Evolutionary conservation across 768 basidiomycete genomes (phyloP).

Genomic region (Cystobasidium onofrii): DNA sequence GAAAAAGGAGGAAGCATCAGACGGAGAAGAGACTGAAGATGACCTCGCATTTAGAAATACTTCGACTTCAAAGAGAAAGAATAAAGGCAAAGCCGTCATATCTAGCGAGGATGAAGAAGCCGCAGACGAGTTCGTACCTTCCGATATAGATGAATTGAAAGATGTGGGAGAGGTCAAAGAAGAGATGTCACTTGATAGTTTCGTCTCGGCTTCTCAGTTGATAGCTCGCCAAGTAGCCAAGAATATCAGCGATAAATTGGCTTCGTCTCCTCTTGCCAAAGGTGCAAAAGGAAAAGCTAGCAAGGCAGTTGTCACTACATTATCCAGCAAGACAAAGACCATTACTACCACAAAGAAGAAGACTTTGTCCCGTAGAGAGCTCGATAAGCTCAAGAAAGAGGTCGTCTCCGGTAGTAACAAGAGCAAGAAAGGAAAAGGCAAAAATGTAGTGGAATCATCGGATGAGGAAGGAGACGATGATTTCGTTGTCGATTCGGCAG

Average conservation of each 20-base stretch:
- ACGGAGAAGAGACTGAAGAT: background rate
- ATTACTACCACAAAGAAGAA: background rate
- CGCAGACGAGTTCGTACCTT: background rate
- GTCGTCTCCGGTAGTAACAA: background rate
- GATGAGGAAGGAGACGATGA: conserved; percentile 11
- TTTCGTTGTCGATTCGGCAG: conserved; percentile 12
- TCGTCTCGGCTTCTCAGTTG: background rate
- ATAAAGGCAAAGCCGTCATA: background rate
- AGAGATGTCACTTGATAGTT: background rate
- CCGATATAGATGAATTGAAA: background rate
- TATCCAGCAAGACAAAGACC: background rate
- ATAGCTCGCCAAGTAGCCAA: background rate
- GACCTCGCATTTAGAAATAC: background rate
- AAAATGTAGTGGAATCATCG: background rate
- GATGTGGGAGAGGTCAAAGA: background rate
- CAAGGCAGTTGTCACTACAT: background rate
- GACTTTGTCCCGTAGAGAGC: background rate
- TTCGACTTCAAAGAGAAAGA: background rate
- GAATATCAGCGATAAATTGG: background rate
- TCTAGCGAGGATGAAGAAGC: background rate
- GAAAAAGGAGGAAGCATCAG: background rate
- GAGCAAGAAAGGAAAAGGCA: background rate
- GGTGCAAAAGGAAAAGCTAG: background rate
- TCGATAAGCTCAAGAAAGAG: background rate
- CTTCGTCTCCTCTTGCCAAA: background rate